phyloP scores from a whole-genome alignment of 305 asterid genomes.

The Plantago lanceolata region DNA sequence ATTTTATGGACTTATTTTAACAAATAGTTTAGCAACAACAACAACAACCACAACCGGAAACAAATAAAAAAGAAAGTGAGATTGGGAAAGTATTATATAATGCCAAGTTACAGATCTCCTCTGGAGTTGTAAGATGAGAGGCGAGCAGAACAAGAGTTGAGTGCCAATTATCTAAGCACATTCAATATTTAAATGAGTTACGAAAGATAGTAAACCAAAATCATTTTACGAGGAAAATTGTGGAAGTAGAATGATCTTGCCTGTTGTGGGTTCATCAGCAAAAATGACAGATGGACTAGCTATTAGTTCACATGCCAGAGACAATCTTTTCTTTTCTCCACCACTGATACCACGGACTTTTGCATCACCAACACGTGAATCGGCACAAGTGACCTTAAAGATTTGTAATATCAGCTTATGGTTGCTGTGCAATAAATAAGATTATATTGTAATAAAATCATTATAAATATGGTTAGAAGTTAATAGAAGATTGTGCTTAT shows the following conservation, averaged over 20 bases:
- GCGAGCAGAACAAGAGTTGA: neutral
- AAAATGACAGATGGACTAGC: conserved; percentile 97
- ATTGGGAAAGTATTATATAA: neutral
- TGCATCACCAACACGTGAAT: conserved; percentile 91
- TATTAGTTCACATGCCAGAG: conserved; percentile 92
- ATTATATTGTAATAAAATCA: conserved; percentile 1
- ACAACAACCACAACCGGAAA: no score
- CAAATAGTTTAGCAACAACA: no score
- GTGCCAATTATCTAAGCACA: neutral
- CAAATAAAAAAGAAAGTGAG: no score
- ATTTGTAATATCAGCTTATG: conserved; percentile 12
- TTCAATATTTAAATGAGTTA: neutral
- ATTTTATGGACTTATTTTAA: no score
- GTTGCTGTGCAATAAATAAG: neutral
- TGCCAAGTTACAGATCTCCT: neutral
- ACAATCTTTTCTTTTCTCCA: conserved; percentile 91
- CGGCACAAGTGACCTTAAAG: conserved; percentile 79
- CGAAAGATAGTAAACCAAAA: no score
- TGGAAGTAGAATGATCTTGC: conserved; percentile 37
- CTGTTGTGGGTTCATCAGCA: conserved; percentile 99
- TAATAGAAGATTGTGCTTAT: neutral
- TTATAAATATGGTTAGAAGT: neutral
- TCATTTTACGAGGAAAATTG: neutral
- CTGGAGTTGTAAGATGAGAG: neutral
- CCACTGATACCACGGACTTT: conserved; percentile 98